Conservation (phyloP, 768 basidiomycete species). For the Kwoniella bestiolae region DNA sequence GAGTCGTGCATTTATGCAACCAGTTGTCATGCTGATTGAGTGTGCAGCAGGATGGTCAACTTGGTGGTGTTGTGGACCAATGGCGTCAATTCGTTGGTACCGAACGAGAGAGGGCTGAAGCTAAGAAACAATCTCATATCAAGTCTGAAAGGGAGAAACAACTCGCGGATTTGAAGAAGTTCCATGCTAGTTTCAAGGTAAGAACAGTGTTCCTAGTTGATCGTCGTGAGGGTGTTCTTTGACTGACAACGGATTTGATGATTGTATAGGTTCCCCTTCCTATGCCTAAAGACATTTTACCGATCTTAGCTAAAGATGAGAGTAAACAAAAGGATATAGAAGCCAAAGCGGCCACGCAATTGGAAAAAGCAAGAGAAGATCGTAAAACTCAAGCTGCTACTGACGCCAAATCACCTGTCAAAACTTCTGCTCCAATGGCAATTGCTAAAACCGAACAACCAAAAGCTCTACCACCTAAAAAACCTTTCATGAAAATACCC, state of each 20-base stretch:
- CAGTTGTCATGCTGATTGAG: not conserved
- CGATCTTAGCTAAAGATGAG: constrained; percentile 91
- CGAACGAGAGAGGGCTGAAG: constrained; percentile 85
- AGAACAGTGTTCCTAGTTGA: too few relatives aligned
- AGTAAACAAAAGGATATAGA: constrained; percentile 79
- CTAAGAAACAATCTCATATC: constrained; percentile 84
- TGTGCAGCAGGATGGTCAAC: constrained; percentile 22
- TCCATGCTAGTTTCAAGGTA: constrained; percentile 93
- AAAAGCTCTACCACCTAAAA: constrained; percentile 60
- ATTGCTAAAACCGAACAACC: constrained; percentile 58
- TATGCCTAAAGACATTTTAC: constrained; percentile 90
- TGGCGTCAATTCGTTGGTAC: constrained; percentile 92
- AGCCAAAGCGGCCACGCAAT: constrained; percentile 55
- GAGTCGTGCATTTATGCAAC: too few relatives aligned
- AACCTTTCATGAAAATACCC: constrained; percentile 77
- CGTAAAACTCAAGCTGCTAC: constrained; percentile 10
- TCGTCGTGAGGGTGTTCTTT: too few relatives aligned
- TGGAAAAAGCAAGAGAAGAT: constrained; percentile 65
- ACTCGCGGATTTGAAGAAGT: constrained; percentile 89
- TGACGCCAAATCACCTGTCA: constrained; percentile 19
- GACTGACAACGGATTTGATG: not conserved
- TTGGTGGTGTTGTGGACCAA: constrained; percentile 37
- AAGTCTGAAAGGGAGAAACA: constrained; percentile 95
- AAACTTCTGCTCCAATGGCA: constrained; percentile 20
- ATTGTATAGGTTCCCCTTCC: constrained; percentile 78